Evolutionary conservation across 2,329 filamentous ascomycete genomes (phyloP).

Genomic region (Colletotrichum zoysiae): DNA sequence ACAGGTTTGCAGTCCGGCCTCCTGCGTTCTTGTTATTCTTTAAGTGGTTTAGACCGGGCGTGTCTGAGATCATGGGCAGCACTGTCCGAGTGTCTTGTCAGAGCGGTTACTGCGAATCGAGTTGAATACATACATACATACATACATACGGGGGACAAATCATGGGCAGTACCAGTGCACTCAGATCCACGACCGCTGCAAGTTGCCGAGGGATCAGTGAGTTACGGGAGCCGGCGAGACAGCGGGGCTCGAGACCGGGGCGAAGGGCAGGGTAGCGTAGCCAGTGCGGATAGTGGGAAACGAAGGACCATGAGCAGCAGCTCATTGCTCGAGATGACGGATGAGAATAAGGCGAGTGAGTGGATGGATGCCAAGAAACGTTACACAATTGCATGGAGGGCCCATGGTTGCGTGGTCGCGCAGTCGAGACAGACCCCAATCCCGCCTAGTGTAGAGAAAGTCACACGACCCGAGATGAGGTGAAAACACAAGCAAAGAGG

Average conservation of each 20-base stretch:
- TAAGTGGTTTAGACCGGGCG: not conserved
- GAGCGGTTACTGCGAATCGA: not conserved
- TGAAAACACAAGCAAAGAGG: constrained; percentile 2
- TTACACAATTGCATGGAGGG: constrained; percentile 37
- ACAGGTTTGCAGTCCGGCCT: constrained; percentile 3
- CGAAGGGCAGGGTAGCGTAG: not conserved
- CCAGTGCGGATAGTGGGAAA: constrained; percentile 7
- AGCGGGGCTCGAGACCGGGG: not conserved
- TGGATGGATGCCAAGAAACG: constrained; percentile 28
- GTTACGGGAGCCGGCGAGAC: constrained; percentile 22
- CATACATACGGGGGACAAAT: not conserved
- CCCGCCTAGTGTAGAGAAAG: constrained; percentile 30
- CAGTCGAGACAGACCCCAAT: constrained; percentile 37
- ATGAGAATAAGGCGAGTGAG: constrained; percentile 20
- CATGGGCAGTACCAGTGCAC: not conserved
- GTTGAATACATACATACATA: not conserved
- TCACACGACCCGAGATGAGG: constrained; percentile 37
- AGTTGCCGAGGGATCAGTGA: not conserved
- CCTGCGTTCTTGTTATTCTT: constrained; percentile 8
- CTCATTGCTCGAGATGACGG: constrained; percentile 34
- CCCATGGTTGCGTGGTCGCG: constrained; percentile 35
- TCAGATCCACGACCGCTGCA: not conserved
- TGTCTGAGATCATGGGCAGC: not conserved
- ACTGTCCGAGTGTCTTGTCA: constrained; percentile 1
- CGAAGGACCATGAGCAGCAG: constrained; percentile 24